These are phyloP conservation scores for Aspergillus bombycis DNA, from an alignment of 2,329 filamentous ascomycete genomes.

Conservation along the genomic window DNA sequence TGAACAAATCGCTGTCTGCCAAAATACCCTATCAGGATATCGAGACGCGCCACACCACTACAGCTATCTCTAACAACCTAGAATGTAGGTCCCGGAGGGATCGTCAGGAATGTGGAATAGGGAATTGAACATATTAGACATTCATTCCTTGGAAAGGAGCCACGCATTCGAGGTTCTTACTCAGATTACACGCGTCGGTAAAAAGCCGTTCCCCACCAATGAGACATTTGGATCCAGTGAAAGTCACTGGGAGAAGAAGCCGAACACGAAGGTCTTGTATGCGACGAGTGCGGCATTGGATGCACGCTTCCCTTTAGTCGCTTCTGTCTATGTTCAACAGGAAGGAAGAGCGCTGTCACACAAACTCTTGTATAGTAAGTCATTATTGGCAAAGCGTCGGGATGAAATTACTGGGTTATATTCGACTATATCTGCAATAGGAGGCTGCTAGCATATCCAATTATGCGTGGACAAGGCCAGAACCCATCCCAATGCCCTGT, in stretches of 20 bases:
- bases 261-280: conserved; percentile 50
- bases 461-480: conserved; percentile 57
- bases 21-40: background rate
- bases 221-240: conserved; percentile 54
- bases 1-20: background rate
- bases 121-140: conserved; percentile 37
- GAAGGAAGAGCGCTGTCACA: conserved; percentile 52
- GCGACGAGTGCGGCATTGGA: conserved; percentile 25
- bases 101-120: conserved; percentile 26
- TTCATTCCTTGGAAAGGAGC: conserved; percentile 40
- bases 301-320: conserved; percentile 36
- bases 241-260: conserved; percentile 52
- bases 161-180: conserved; percentile 41
- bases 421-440: conserved; percentile 46
- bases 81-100: conserved; percentile 27
- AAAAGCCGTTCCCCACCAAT: conserved; percentile 54
- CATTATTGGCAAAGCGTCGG: conserved; percentile 53
- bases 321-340: conserved; percentile 52
- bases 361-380: conserved; percentile 52
- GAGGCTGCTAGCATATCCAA: conserved; percentile 52
- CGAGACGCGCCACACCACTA: background rate
- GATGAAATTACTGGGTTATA: conserved; percentile 47
- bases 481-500: conserved; percentile 49
- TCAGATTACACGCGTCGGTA: conserved; percentile 48
- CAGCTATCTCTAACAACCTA: conserved; percentile 30